Base-by-base conservation (phyloP, 1,284 basidiomycete genomes). In the Phellopilus nigrolimitatus region DNA sequence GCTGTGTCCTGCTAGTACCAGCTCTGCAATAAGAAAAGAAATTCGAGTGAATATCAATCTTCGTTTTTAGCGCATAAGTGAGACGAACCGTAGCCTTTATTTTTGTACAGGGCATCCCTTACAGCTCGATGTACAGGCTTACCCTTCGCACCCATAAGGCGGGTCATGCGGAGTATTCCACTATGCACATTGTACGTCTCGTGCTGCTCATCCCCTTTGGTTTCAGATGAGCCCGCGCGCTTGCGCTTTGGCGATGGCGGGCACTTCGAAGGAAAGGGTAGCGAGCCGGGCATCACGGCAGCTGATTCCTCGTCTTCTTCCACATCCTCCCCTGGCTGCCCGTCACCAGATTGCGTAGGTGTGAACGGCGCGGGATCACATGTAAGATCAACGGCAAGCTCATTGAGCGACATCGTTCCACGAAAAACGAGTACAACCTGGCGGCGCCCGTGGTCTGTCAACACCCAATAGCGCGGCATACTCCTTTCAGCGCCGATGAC, bases 1-100 rank as follows among this genome's bases (percentile, higher is more conserved):
- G 62, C 88, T 91, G 64, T 95, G 93, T 1, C 93, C 93, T 57
- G 83, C 87, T 39, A 90, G 66, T 9, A 89, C 75, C 19, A 90
- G 68, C 53, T 86, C 86, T 88, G 58, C 40, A 46, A 50, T 31
- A 43, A 21, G 52, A 17, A 24, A 10, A 25, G 45, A 47, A 42
- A 31, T 22, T 9, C 27, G 28, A 27, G 31, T 25, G 6, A 25
- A n/a, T 21, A 12, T 47, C 19, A 50, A 12, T 22, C 25, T 25
- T 41, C 15, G 25, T 30, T 19, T 22, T 17, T 15, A 25, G 4
- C n/a, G n/a, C n/a, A 24, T 22, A 9, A 17, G 13, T 17, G 12
- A 13, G 1, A 64, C 69, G 58, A 53, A 86, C 86, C 84, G 61
- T 88, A 92, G 36, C 76, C 80, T 3, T 76, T 74, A 62, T 91